Base-by-base conservation (phyloP, 345 rosid genomes). In the Hirschfeldia incana region DNA sequence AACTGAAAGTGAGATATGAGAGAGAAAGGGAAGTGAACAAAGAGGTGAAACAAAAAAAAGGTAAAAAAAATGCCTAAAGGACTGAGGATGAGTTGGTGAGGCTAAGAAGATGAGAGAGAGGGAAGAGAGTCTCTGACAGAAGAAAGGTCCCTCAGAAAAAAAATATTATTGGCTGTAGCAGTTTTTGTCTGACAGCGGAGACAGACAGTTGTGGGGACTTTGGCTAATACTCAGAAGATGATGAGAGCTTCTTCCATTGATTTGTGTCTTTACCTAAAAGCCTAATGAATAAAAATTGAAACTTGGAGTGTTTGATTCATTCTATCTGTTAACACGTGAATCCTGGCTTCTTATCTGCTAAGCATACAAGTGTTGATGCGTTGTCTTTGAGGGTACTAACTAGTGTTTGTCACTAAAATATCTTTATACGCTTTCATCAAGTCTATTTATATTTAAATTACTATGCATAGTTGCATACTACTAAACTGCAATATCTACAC, bases 201-300 rank as follows among this genome's bases (percentile, higher is more conserved):
- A 88, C 94, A 85, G 86, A 57, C 73, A 76, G 87, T 83, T 85
- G 97, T 90, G 93, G 92, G 93, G 94, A 87, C 91, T 81, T 70
- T 27, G 39, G 30, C 29, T 58, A 55, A 55, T 72, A 68, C 49
- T 42, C 74, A 77, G 76, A 76, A 78, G 80, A 77, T 33, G 75
- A 51, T 29, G 49, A 78, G 58, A 75, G 57, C 68, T 70, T 21
- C 68, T 70, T 75, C 79, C 68, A 64, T 64, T 69, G 68, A 42
- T 70, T 69, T 70, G 57, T 70, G 37, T 62, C 34, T 61, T 44
- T 10, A 33, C 5, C 3, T 4, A 68, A 74, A 74, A 67, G 70
- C 51, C 51, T 61, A 65, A 30, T 64, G 12, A 21, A 21, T 21
- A 21, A 21, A 21, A 21, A 21, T 21, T 21, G 21, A 76, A 67